phyloP scores from a whole-genome alignment of 768 basidiomycete genomes.

The button mushroom (Agaricus bisporus) region DNA sequence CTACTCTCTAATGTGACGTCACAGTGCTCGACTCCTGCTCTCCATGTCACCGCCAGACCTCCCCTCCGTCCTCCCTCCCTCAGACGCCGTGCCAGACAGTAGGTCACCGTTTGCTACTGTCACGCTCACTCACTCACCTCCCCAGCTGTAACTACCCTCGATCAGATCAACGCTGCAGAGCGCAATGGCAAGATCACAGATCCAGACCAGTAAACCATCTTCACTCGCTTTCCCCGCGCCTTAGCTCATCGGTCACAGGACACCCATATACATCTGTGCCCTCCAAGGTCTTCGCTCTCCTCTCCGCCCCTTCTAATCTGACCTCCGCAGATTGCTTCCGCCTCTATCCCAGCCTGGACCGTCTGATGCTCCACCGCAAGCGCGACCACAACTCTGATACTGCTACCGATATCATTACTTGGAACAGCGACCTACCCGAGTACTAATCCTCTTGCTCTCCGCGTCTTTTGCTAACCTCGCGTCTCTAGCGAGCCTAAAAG shows the following conservation, averaged over 20 bases:
- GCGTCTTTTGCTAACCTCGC: not conserved
- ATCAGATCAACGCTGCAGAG: constrained; percentile 42
- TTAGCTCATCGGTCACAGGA: constrained; percentile 32
- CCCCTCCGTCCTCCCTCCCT: constrained; percentile 45
- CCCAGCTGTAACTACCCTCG: constrained; percentile 47
- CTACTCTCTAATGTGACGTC: constrained; percentile 24
- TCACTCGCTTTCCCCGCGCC: not conserved
- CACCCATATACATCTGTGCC: constrained; percentile 77
- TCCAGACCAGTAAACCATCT: constrained; percentile 53
- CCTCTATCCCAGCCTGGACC: constrained; percentile 64
- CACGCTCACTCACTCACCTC: constrained; percentile 1
- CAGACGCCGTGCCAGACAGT: constrained; percentile 49
- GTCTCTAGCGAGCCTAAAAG: too few relatives aligned
- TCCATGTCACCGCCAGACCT: constrained; percentile 16
- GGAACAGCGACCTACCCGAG: constrained; percentile 46
- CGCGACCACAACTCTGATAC: constrained; percentile 63
- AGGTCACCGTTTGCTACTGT: constrained; percentile 12
- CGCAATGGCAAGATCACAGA: constrained; percentile 53
- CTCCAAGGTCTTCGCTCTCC: constrained; percentile 38
- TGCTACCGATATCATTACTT: constrained; percentile 55
- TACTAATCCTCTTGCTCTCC: not conserved
- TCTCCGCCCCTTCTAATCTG: not conserved
- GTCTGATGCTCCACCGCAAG: constrained; percentile 64
- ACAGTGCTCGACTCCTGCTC: constrained; percentile 14
- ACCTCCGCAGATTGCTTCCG: constrained; percentile 52